These are phyloP conservation scores for Pleurotus pulmonarius DNA, from an alignment of 768 basidiomycete species.

Conservation along the genomic window DNA sequence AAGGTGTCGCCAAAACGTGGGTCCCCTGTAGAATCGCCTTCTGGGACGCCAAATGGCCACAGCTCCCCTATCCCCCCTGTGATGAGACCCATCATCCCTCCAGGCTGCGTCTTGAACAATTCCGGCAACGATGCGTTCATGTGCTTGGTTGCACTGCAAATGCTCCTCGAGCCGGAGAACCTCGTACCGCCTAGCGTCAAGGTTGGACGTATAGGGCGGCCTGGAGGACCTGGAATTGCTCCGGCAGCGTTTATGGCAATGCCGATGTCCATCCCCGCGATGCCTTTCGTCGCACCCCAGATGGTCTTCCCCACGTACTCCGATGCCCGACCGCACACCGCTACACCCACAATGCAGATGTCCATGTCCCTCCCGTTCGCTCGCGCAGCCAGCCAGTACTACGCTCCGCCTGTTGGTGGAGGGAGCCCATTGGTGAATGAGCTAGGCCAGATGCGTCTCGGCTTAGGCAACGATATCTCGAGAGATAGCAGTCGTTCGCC, in stretches of 20 bases:
- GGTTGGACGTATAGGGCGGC: constrained; percentile 18
- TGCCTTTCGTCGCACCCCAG: constrained; percentile 1
- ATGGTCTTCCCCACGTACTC: background rate
- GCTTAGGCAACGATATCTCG: background rate
- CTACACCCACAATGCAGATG: background rate
- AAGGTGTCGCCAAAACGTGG: constrained; percentile 1
- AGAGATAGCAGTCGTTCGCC: background rate
- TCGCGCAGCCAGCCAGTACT: background rate
- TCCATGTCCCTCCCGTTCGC: background rate
- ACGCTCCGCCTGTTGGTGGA: background rate
- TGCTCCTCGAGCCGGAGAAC: constrained; percentile 55
- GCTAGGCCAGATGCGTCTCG: constrained; percentile 1
- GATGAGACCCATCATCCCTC: constrained; percentile 24
- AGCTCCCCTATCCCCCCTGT: background rate
- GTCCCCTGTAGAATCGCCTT: constrained; percentile 14
- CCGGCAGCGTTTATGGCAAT: background rate
- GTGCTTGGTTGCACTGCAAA: constrained; percentile 64
- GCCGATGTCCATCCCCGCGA: background rate
- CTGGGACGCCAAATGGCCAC: background rate
- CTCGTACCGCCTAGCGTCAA: constrained; percentile 33
- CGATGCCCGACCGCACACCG: no score
- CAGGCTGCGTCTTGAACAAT: constrained; percentile 54
- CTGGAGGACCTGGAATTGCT: background rate
- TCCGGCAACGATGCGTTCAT: constrained; percentile 81
- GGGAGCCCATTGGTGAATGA: constrained; percentile 4